phyloP scores from a whole-genome alignment of 2,329 filamentous ascomycete genomes.

The Apiospora phragmitis region DNA sequence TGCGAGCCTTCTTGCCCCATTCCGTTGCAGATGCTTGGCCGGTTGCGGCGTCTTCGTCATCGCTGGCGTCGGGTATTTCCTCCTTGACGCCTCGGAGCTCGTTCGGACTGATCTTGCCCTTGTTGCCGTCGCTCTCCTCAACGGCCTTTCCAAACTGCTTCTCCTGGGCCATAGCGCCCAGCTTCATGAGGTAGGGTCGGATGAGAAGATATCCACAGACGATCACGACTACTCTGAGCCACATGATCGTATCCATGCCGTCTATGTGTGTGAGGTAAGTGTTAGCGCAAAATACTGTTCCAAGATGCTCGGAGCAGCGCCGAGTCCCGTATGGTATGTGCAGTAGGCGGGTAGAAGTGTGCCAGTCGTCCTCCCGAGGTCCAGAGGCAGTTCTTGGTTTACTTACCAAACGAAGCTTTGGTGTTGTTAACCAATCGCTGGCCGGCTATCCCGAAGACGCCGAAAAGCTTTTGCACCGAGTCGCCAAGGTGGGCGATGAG shows the following conservation, averaged over 20 bases:
- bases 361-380: neutral
- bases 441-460: slow-evolving; percentile 24
- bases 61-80: slow-evolving; percentile 53
- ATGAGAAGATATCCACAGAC: slow-evolving; percentile 73
- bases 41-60: slow-evolving; percentile 51
- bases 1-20: slow-evolving; percentile 72
- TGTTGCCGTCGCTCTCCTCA: slow-evolving; percentile 47
- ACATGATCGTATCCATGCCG: slow-evolving; percentile 30
- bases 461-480: slow-evolving; percentile 27
- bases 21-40: slow-evolving; percentile 50
- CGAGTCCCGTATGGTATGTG: neutral
- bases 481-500: slow-evolving; percentile 31
- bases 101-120: slow-evolving; percentile 63
- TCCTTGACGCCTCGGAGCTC: slow-evolving; percentile 56
- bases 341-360: neutral
- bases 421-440: slow-evolving; percentile 50
- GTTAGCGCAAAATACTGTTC: neutral
- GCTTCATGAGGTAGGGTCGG: slow-evolving; percentile 72
- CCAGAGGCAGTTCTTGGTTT: neutral
- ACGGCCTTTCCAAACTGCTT: slow-evolving; percentile 58
- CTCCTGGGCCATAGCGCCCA: slow-evolving; percentile 63
- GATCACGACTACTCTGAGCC: slow-evolving; percentile 70
- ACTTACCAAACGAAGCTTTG: slow-evolving; percentile 40
- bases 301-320: neutral
- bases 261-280: neutral